A percentile compares a stretch with the other conserved stretches of the same genome.
Evolutionary conservation across 83 land plant species (phyloP).

Genomic region (Picea abies): DNA sequence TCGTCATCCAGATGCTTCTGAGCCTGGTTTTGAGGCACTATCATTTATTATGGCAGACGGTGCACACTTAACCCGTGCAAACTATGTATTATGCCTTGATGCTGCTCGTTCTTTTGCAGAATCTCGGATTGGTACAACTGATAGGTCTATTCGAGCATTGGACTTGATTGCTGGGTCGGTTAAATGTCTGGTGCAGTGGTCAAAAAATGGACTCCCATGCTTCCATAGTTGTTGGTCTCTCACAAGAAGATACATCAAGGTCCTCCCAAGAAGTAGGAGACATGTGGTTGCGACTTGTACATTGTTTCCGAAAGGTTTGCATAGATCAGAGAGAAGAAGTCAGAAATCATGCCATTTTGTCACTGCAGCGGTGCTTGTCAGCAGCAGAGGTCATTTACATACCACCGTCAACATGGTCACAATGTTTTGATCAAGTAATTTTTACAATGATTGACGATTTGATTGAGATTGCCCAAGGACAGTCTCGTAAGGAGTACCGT

Average conservation of each 20-base stretch:
- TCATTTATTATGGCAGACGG: constrained; percentile 64
- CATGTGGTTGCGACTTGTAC: constrained; percentile 57
- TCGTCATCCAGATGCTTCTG: constrained; percentile 78
- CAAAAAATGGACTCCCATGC: constrained; percentile 22
- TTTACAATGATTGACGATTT: constrained; percentile 54
- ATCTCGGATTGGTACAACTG: constrained; percentile 44
- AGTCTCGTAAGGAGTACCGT: constrained; percentile 47
- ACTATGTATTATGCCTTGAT: constrained; percentile 82
- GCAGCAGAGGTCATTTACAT: constrained; percentile 32
- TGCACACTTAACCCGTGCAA: constrained; percentile 59
- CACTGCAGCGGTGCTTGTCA: constrained; percentile 47
- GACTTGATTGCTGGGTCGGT: constrained; percentile 58
- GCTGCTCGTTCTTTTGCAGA: constrained; percentile 63
- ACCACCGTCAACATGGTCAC: constrained; percentile 32
- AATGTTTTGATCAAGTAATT: constrained; percentile 46
- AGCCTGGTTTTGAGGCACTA: constrained; percentile 69
- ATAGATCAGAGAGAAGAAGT: constrained; percentile 51
- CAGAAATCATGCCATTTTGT: constrained; percentile 50
- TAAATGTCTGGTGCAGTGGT: constrained; percentile 46
- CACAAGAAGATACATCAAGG: constrained; percentile 11
- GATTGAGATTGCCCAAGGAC: constrained; percentile 44
- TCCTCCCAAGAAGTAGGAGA: constrained; percentile 45
- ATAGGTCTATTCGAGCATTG: constrained; percentile 42
- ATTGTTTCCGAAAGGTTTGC: constrained; percentile 38
- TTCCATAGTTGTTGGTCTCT: constrained; percentile 11